Base-by-base conservation (phyloP, 192 early-diverging fungal genomes). In the Backusella parvicylindrica region DNA sequence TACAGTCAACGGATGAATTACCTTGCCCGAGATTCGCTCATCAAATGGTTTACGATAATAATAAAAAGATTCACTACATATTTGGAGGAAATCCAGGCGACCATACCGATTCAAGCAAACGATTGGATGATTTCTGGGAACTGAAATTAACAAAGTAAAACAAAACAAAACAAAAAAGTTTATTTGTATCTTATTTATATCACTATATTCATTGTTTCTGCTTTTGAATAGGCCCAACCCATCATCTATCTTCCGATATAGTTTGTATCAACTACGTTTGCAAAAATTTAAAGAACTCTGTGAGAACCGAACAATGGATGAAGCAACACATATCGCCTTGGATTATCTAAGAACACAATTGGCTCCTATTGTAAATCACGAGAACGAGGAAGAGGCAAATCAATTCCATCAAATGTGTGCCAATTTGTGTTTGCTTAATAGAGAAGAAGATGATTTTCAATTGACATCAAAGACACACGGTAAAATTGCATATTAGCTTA, bases 1-100 rank as follows among this genome's bases (percentile, higher is more conserved):
- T 12, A 28, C 41, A 78, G 50, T 33, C 66, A 66, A 60, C 23
- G 11, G 31, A 67, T 35, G 64, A 66, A 35, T 16, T n/a, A 18
- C 97, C 97, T 0, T 81, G 87, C 11, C 93, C 97, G n/a, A 86
- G 97, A 32, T 96, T 93, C 84, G 97, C 95, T 0, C 95, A 97
- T 73, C 95, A 98, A 77, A 83, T 96, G 79, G 95, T 95, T 9
- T 99, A 96, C 82, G 92, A 98, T 75, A 77, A 76, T 6, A 77
- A 77, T 21, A 84, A 86, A 8, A 88, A 89, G 65, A 81, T 82
- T 4, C 96, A 99, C 72, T 95, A 92, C 80, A 76, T 99, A 75
- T 99, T 99, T 88, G 97, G 97, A 11, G 97, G 97, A 32, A 98
- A 97, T 71, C 94, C 95, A 6, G 94, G 94, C 5, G 92, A 94